Evolutionary conservation across 192 early-diverging fungal genomes (phyloP).

Genomic region (Physocladia obscura): DNA sequence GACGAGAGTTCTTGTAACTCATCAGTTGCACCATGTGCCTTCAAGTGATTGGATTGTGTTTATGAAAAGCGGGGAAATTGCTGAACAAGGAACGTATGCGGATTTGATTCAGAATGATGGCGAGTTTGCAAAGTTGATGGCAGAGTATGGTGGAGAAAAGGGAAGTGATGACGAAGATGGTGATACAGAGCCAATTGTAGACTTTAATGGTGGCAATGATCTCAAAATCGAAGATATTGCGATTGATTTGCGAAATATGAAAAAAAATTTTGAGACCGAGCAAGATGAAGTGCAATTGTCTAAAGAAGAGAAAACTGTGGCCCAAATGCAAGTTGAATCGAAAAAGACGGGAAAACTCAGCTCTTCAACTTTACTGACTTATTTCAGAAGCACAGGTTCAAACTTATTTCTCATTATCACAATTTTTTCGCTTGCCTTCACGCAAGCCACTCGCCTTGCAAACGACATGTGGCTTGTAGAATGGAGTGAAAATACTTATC

Average conservation of each 20-base stretch:
- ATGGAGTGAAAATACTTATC: conserved; percentile 18
- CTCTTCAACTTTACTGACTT: not conserved
- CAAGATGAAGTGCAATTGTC: not conserved
- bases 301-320: not conserved
- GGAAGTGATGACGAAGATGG: conserved; percentile 45
- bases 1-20: conserved; percentile 81
- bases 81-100: conserved; percentile 55
- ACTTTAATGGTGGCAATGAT: not conserved
- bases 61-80: conserved; percentile 64
- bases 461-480: conserved; percentile 57
- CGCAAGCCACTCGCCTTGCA: conserved; percentile 55
- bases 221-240: not conserved
- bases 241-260: not conserved
- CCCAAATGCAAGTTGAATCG: conserved; percentile 3
- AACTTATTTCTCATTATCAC: not conserved
- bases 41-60: conserved; percentile 65
- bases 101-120: conserved; percentile 53
- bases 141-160: conserved; percentile 60
- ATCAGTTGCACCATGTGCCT: conserved; percentile 70
- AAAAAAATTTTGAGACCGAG: too few species aligned
- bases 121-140: conserved; percentile 62
- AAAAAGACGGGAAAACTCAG: conserved; percentile 7
- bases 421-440: conserved; percentile 9
- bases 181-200: conserved; percentile 19
- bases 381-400: conserved; percentile 16